Base-by-base conservation (phyloP, 2,329 filamentous ascomycete species). In the Dactylellina drechsleri region DNA sequence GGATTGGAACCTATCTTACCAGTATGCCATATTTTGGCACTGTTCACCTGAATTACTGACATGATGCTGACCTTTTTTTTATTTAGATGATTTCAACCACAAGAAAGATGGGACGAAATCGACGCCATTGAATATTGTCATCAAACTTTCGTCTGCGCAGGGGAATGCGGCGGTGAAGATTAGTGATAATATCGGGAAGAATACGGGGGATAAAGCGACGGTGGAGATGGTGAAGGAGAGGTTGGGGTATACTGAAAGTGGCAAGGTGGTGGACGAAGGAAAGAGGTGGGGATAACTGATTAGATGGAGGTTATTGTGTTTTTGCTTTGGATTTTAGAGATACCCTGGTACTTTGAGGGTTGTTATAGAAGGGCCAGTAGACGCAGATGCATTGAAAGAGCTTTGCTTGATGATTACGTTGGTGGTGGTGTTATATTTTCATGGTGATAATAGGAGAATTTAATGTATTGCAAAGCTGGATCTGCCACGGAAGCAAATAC, bases 1-100 rank as follows among this genome's bases (percentile, higher is more conserved):
- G 95, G 75, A 91, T 99, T 0, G 95, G 95, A 3, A 99, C 95
- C 0, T 98, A 92, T 82, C 86, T 99, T 79, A 99, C 95, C 2
- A 97, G 86, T 87, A 80, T 79, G 85, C 80, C 16, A 23, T 23
- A 23, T 23, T 23, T 23, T 23, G 23, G 23, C 23, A 23, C 23
- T 4, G n/a, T n/a, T 23, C 23, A 18, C 54, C 40, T 28, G 36
- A 56, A 36, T 50, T 47, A 59, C 23, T 23, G 23, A 23, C 4
- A 23, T 23, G 23, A 23, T 23, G 31, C 20, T 65, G 26, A 56
- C 20, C n/a, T n/a, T n/a, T n/a, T n/a, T n/a, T n/a, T n/a, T n/a
- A n/a, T n/a, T n/a, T 70, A 87, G 88, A 99, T 80, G 95, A 99
- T 82, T 99, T 95, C 81, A 84, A 84, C n/a, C 88, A 91, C 77